Percentiles rank a stretch among this genome's conserved stretches.
Evolutionary conservation across 176 grass and related monocot species (phyloP).

Genomic region (Triticum timopheevii): DNA sequence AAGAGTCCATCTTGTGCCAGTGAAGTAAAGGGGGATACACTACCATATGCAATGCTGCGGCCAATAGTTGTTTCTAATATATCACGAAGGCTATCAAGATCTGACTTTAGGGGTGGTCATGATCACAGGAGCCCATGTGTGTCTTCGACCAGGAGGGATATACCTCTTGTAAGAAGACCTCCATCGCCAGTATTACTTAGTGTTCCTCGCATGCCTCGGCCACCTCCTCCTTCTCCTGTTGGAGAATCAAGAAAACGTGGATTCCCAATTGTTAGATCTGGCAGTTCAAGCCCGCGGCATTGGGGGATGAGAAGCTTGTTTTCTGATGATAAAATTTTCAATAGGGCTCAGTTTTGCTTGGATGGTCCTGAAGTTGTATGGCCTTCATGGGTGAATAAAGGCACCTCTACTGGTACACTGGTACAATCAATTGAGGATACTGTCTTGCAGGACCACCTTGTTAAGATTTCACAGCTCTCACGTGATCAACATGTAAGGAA

Average conservation of each 20-base stretch:
- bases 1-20: conserved; percentile 49
- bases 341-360: conserved; percentile 72
- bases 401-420: conserved; percentile 45
- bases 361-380: conserved; percentile 98
- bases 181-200: conserved; percentile 92
- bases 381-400: conserved; percentile 81
- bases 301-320: conserved; percentile 84
- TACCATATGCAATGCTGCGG: conserved; percentile 84
- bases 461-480: conserved; percentile 89
- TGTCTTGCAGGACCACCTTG: conserved; percentile 81
- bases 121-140: conserved; percentile 88
- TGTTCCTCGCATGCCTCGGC: conserved; percentile 79
- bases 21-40: conserved; percentile 75
- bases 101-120: conserved; percentile 73
- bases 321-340: conserved; percentile 69
- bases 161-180: conserved; percentile 74
- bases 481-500: conserved; percentile 95
- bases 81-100: conserved; percentile 79
- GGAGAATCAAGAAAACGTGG: conserved; percentile 86
- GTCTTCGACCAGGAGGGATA: conserved; percentile 78
- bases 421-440: conserved; percentile 80
- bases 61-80: conserved; percentile 89
- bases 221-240: conserved; percentile 79
- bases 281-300: conserved; percentile 95
- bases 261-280: conserved; percentile 89